Base-by-base conservation (phyloP, 768 basidiomycete genomes). In the Leccinum sublutescens region DNA sequence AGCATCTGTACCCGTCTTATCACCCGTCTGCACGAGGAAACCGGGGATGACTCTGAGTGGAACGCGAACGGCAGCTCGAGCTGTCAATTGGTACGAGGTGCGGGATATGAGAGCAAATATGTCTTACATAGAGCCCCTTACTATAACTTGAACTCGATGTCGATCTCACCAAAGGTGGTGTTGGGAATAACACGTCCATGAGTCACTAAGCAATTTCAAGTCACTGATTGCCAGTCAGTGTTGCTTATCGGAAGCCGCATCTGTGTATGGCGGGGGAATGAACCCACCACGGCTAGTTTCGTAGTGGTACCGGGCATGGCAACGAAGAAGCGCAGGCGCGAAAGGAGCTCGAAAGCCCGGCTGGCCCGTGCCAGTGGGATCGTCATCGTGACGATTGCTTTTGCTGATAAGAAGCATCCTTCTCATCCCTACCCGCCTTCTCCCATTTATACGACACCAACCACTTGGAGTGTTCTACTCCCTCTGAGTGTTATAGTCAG, bases 1-100 rank as follows among this genome's bases (percentile, higher is more conserved):
- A 0, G 76, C 86, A 2, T 95, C 97, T 0, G 92, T 91, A 1
- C 94, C 93, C 0, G 94, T 94, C 64, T 81, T 87, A 71, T 98
- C 96, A 17, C 96, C 96, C 2, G 95, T 95, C 72, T 98, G 97
- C 1, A 97, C 90, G 49, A 98, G 83, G 73, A 98, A 97, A 17
- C 87, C 85, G 0, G 95, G 91, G 2, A 98, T 89, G 40, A 98
- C 79, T n/a, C 89, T 89, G 61, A 0, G 19, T 33, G 21, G n/a
- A n/a, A 40, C 17, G 17, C 33, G 4, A 40, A 40, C 17, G 17
- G 17, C 17, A n/a, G 38, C 3, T 17, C 38, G 9, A n/a, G 15
- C 38, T 40, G 38, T 17, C 38, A 40, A 9, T 40, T 40, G 38
- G 38, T n/a, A 40, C 38, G 7, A 17, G 17, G 38, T 40, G 27